Percentiles rank a stretch among this genome's conserved stretches.
Evolutionary conservation across 2,329 filamentous ascomycete genomes (phyloP).

Genomic region (Fusarium citri): DNA sequence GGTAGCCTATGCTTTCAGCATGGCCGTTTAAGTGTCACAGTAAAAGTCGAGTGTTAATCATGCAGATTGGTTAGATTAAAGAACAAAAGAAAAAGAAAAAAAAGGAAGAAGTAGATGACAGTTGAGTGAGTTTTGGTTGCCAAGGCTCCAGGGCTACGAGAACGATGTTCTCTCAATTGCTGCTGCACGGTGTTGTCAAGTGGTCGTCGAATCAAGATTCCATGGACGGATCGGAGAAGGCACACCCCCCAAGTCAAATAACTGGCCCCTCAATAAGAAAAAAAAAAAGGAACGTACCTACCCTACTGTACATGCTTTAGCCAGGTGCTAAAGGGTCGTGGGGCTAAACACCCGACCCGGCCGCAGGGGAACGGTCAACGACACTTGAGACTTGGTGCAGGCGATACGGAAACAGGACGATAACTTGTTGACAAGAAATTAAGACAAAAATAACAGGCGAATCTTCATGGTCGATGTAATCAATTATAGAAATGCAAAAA

Average conservation of each 20-base stretch:
- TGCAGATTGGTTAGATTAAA: background rate
- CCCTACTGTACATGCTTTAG: background rate
- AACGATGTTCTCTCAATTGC: slow-evolving; percentile 2
- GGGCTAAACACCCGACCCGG: slow-evolving; percentile 32
- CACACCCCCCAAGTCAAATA: slow-evolving; percentile 33
- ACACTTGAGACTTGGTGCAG: slow-evolving; percentile 26
- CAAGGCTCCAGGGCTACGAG: slow-evolving; percentile 8
- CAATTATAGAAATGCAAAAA: background rate
- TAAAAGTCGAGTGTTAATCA: background rate
- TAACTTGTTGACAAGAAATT: background rate
- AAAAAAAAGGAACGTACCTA: slow-evolving; percentile 25
- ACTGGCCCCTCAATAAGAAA: slow-evolving; percentile 28
- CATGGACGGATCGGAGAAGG: slow-evolving; percentile 31
- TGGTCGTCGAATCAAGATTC: slow-evolving; percentile 48
- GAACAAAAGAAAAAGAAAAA: slow-evolving; percentile 4
- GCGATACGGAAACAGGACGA: background rate
- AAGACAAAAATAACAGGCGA: background rate
- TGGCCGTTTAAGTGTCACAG: slow-evolving; percentile 16
- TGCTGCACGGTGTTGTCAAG: slow-evolving; percentile 39
- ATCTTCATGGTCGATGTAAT: background rate
- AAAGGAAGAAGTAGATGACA: background rate
- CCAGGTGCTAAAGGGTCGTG: slow-evolving; percentile 36
- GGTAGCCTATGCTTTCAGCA: background rate
- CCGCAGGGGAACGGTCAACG: slow-evolving; percentile 23
- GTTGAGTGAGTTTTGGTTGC: slow-evolving; percentile 14